These are phyloP conservation scores for Closterium sp. DNA, from an alignment of 139 green algal genomes.

Conservation along the genomic window DNA sequence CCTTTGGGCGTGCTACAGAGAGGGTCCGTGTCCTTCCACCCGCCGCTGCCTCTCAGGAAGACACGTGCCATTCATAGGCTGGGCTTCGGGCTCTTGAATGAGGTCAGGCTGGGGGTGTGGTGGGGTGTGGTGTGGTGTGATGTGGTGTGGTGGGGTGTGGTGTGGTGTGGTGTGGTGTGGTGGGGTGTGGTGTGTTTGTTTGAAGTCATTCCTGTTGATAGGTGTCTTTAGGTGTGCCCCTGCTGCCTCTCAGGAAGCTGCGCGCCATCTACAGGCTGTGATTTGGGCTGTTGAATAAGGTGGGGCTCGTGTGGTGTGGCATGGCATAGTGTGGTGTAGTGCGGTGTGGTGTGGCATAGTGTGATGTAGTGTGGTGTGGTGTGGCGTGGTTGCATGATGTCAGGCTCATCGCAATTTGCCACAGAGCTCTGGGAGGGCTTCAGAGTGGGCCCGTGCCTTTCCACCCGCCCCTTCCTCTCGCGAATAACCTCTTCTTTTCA, in stretches of 20 bases:
- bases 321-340: not conserved
- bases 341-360: not conserved
- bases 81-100: constrained; percentile 83
- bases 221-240: too few relatives aligned
- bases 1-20: constrained; percentile 76
- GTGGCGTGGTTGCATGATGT: not conserved
- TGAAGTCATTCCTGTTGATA: too few relatives aligned
- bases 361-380: too few relatives aligned
- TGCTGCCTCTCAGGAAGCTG: too few relatives aligned
- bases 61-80: constrained; percentile 76
- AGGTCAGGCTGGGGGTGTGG: constrained; percentile 36
- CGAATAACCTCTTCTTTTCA: too few relatives aligned
- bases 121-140: not conserved
- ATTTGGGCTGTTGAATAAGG: not conserved
- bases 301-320: not conserved
- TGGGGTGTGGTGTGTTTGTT: not conserved
- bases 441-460: too few relatives aligned
- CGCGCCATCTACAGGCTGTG: too few relatives aligned
- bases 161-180: too few relatives aligned
- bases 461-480: too few relatives aligned
- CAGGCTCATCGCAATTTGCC: too few relatives aligned
- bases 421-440: too few relatives aligned
- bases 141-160: not conserved
- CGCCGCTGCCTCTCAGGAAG: constrained; percentile 80
- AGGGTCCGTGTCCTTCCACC: constrained; percentile 66